Conservation (phyloP, 108 stramenopile genomes). For the Nitzschia palea region DNA sequence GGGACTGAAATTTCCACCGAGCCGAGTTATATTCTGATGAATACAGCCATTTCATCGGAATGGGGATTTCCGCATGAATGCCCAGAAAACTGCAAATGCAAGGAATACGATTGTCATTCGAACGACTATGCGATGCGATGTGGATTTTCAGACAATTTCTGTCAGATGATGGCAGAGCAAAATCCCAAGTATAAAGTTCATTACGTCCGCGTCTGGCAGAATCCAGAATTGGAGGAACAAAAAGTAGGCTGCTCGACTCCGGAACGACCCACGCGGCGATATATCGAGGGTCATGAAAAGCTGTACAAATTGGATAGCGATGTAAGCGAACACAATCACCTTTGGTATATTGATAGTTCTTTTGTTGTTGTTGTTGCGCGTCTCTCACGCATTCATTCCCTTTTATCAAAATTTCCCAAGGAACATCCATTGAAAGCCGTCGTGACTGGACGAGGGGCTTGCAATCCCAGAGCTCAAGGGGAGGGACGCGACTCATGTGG, state of each 20-base stretch:
- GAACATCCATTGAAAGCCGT: conserved; percentile 70
- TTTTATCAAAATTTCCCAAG: conserved; percentile 10
- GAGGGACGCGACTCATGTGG: conserved; percentile 56
- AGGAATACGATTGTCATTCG: conserved; percentile 84
- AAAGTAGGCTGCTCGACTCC: conserved; percentile 90
- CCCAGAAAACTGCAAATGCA: conserved; percentile 72
- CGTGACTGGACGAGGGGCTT: conserved; percentile 67
- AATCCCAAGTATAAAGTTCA: conserved; percentile 80
- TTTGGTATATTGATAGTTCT: background rate
- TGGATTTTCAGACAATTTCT: conserved; percentile 89
- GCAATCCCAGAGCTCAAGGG: conserved; percentile 35
- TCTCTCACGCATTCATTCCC: too few relatives aligned
- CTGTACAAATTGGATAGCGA: conserved; percentile 73
- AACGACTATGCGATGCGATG: conserved; percentile 71
- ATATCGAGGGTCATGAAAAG: conserved; percentile 86
- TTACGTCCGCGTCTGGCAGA: conserved; percentile 90
- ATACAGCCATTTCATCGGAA: conserved; percentile 91
- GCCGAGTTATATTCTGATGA: conserved; percentile 91
- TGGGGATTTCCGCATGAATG: conserved; percentile 92
- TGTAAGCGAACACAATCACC: conserved; percentile 9
- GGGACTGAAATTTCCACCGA: conserved; percentile 91
- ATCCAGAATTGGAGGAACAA: conserved; percentile 70
- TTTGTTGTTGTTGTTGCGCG: background rate
- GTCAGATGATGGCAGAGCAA: conserved; percentile 72
- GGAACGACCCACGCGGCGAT: conserved; percentile 85